Percentiles rank a stretch among this genome's conserved stretches.
Conservation (phyloP, 2,329 filamentous ascomycete species). For the Aspergillus novoparasiticus region DNA sequence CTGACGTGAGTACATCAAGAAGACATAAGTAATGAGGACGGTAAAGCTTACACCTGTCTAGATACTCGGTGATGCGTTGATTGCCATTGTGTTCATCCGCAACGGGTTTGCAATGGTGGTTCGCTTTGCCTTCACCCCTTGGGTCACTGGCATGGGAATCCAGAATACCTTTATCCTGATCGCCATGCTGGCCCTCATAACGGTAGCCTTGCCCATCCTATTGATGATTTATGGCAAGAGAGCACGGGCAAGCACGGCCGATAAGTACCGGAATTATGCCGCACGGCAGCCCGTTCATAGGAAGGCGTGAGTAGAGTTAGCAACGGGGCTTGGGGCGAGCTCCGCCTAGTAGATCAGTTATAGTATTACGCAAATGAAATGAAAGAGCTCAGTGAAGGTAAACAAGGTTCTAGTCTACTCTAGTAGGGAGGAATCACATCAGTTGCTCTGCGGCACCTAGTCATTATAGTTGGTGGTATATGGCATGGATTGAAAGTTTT, state of each 20-base stretch:
- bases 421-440: no score
- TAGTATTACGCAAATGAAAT: no score
- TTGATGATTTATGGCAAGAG: conserved; percentile 30
- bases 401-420: no score
- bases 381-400: no score
- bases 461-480: no score
- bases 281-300: background rate
- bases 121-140: conserved; percentile 50
- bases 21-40: rapidly evolving
- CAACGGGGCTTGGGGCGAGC: no score
- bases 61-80: conserved; percentile 52
- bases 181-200: conserved; percentile 16
- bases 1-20: background rate
- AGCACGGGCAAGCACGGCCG: conserved; percentile 20
- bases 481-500: no score
- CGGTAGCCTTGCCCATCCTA: conserved; percentile 22
- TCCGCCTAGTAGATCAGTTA: no score
- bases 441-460: rapidly evolving
- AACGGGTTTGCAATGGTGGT: conserved; percentile 49
- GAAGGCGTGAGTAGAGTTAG: background rate
- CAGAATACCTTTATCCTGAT: conserved; percentile 25
- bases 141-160: conserved; percentile 40
- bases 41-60: conserved; percentile 19
- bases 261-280: conserved; percentile 16
- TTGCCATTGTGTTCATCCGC: conserved; percentile 49